These are phyloP conservation scores for Diospyros lotus DNA, from an alignment of 148 eudicot species.

Conservation along the genomic window DNA sequence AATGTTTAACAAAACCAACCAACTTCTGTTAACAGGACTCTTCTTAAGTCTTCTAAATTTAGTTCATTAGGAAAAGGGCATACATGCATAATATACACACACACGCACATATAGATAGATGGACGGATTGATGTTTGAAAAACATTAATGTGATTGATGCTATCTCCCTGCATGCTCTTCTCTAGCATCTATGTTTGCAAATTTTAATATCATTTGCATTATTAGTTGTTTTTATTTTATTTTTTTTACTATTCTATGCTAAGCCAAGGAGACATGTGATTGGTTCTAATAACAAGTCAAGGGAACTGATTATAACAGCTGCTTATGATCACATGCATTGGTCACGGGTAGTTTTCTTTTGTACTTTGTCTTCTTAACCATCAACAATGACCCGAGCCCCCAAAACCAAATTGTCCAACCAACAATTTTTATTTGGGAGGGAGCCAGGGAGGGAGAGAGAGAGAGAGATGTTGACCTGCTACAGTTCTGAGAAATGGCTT, in stretches of 20 bases:
- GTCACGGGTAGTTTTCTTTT: conserved; percentile 45
- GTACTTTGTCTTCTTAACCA: conserved; percentile 27
- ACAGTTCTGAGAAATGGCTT: not conserved
- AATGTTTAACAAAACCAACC: not conserved
- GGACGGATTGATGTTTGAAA: not conserved
- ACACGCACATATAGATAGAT: too few relatives aligned
- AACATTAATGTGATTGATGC: not conserved
- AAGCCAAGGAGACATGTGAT: conserved; percentile 39
- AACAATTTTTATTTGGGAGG: not conserved
- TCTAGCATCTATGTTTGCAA: not conserved
- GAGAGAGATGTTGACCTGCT: not conserved
- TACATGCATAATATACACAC: too few relatives aligned
- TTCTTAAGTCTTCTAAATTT: too few relatives aligned
- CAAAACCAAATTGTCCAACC: not conserved
- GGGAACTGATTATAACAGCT: conserved; percentile 40
- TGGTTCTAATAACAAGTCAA: conserved; percentile 34
- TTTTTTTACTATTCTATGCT: not conserved
- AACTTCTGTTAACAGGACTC: not conserved
- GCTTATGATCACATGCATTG: conserved; percentile 45
- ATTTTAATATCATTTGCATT: not conserved
- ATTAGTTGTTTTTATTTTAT: not conserved
- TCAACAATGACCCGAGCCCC: not conserved
- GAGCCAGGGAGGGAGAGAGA: too few relatives aligned
- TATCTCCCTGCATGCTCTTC: not conserved
- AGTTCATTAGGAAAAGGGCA: too few relatives aligned